Base-by-base conservation (phyloP, 2,329 filamentous ascomycete species). In the Fusarium sp. region DNA sequence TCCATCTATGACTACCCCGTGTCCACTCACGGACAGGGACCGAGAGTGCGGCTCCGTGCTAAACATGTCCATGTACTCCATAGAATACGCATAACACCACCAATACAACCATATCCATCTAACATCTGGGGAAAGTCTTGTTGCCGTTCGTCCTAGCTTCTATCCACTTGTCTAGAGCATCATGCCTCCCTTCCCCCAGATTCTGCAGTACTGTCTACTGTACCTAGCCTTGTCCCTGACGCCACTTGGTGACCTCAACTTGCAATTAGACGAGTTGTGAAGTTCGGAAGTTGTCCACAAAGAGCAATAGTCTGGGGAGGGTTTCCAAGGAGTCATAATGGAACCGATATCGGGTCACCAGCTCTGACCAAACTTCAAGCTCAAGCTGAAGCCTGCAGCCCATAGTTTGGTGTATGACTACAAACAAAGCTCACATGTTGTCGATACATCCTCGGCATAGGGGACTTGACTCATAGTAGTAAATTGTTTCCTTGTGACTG, bases 141-240 rank as follows among this genome's bases (percentile, higher is more conserved):
- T 46, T 64, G 67, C 72, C 69, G 63, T 72, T 74, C 64, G 72
- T 70, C 72, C 71, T 73, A 73, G 72, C 69, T 72, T 49, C 54
- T 44, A 48, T 20, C 57, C 48, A 46, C 52, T 31, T 56, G 51
- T 24, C n/a, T 55, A 43, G 39, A 40, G 59, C 38, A 58, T 33
- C 42, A 42, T 42, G 55, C 60, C 55, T 69, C 72, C 72, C 61
- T 69, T 67, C 64, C 70, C 55, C 70, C 69, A 72, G 66, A 64
- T 66, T 59, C 46, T 53, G 33, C 38, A 20, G 40, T 26, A 51
- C 49, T 51, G 45, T 28, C 24, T 42, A 52, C 34, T 36, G 28
- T 31, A 31, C n/a, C 40, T 17, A 44, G 34, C 69, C 39, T 58
- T 63, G 59, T 48, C 59, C 55, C 57, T 58, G 50, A 58, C 58